Evolutionary conservation across 306 rosid species (phyloP), one percentile per base, ranked within the genome.

Genomic region (Lotus japonicus): DNA sequence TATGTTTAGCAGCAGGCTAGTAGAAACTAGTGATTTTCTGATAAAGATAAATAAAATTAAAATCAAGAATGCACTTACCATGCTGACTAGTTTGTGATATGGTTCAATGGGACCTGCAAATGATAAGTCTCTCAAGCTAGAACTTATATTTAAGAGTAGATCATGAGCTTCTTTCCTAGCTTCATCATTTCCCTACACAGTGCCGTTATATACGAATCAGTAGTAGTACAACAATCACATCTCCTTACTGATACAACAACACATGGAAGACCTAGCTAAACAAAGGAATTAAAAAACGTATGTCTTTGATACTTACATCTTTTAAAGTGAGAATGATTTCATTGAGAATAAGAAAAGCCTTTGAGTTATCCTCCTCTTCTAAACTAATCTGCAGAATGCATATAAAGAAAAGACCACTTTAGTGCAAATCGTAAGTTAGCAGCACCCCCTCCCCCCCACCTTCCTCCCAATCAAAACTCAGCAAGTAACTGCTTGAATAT

Each of bases 331-430:
- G 67, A 79, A 94, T 84, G 64, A 94, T 82, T 80, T 90, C 97
- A 72, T 94, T 94, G 74, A 94, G 94, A 76, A 94, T 86, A 49
- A 84, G 88, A 83, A 94, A 94, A 51, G 81, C 87, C 84, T 82
- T 88, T n/a, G 86, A 67, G 80, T 77, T 81, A 67, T 78, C 92
- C 60, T 84, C 97, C 64, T 74, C 91, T 67, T 71, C 97, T 60
- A 80, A 73, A 81, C 77, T 83, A 67, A 77, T 76, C 97, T 88
- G 88, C 86, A 86, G 38, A 70, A 80, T 71, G 71, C 51, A 74
- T 18, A 74, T 3, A 48, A 70, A 39, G 42, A 15, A 28, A 55
- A 59, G 36, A 67, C 23, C 21, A 48, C 9, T 61, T 39, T 53
- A 23, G 18, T 45, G 46, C 7, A 45, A 67, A 50, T 38, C 2